Evolutionary conservation across 208 protist species (phyloP).

Genomic region (Phytomonas sp.): DNA sequence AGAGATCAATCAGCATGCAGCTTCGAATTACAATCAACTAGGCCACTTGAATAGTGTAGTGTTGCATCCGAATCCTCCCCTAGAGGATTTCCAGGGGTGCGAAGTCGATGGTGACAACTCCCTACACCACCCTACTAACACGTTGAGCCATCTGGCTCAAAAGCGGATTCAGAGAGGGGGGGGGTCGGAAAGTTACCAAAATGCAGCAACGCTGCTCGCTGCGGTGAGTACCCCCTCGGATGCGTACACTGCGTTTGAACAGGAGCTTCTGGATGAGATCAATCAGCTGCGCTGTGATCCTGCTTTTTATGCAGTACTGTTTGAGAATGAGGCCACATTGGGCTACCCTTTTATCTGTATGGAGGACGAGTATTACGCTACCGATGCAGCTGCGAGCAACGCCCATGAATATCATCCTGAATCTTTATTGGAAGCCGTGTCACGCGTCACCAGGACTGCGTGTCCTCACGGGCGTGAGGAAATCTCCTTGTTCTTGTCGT

Average conservation of each 20-base stretch:
- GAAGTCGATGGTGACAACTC: background rate
- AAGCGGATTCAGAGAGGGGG: background rate
- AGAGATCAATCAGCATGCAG: background rate
- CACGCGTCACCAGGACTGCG: background rate
- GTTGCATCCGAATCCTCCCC: background rate
- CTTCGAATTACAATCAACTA: background rate
- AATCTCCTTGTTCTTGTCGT: background rate
- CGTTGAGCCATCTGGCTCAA: background rate
- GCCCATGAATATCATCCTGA: background rate
- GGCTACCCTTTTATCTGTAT: conserved; percentile 54
- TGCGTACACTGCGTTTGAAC: conserved; percentile 53
- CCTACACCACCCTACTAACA: background rate
- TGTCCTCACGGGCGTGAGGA: background rate
- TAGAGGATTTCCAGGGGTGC: background rate
- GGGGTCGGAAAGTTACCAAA: background rate
- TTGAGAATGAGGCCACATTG: conserved; percentile 53
- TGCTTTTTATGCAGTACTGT: conserved; percentile 37
- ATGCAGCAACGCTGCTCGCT: conserved; percentile 23
- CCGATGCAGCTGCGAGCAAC: conserved; percentile 19
- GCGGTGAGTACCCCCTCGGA: conserved; percentile 48
- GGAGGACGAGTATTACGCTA: conserved; percentile 39
- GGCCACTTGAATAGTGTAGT: background rate
- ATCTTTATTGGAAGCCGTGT: background rate
- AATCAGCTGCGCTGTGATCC: conserved; percentile 59
- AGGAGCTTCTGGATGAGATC: conserved; percentile 49